Conservation (phyloP, 257 asterid genomes). For the Solanum rostratum region DNA sequence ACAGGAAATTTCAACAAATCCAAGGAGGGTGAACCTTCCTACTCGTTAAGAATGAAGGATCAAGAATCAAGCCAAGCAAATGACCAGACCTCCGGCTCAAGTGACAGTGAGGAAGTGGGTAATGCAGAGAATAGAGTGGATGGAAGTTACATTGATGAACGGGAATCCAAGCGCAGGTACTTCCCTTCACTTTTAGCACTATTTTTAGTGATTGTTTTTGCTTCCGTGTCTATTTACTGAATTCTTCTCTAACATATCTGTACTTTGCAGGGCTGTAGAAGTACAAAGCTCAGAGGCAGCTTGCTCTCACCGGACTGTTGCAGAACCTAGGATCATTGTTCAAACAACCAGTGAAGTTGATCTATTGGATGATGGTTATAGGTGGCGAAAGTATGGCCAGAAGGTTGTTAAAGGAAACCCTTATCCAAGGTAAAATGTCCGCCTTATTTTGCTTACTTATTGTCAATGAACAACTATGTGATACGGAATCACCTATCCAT, state of each 20-base stretch:
- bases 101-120: constrained; percentile 64
- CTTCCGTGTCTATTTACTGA: background rate
- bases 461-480: background rate
- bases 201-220: background rate
- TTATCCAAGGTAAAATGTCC: constrained; percentile 52
- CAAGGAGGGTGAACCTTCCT: constrained; percentile 21
- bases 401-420: constrained; percentile 97
- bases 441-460: background rate
- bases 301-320: constrained; percentile 68
- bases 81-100: constrained; percentile 54
- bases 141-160: constrained; percentile 61
- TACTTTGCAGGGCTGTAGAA: constrained; percentile 43
- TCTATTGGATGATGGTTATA: constrained; percentile 86
- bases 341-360: constrained; percentile 92
- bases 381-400: constrained; percentile 95
- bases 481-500: background rate
- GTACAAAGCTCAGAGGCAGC: constrained; percentile 46
- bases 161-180: constrained; percentile 76
- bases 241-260: background rate
- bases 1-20: constrained; percentile 19
- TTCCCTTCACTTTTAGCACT: background rate
- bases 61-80: constrained; percentile 65
- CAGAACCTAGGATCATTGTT: constrained; percentile 86
- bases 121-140: constrained; percentile 29
- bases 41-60: constrained; percentile 19